Evolutionary conservation across 257 asterid genomes (phyloP).

Genomic region (Nicotiana attenuata): DNA sequence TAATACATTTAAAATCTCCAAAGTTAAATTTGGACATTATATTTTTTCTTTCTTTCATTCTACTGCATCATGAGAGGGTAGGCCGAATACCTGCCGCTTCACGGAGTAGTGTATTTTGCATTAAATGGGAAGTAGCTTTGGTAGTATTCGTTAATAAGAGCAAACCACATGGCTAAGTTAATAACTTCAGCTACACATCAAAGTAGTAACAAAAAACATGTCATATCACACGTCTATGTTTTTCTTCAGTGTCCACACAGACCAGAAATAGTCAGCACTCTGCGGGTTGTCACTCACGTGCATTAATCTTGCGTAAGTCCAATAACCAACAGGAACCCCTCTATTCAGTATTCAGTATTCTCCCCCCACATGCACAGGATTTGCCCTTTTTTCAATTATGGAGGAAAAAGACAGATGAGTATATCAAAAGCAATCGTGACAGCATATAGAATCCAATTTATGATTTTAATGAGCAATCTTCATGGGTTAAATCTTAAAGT

Average conservation of each 20-base stretch:
- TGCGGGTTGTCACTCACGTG: slow-evolving; percentile 6
- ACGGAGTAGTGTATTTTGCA: neutral
- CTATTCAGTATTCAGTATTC: neutral
- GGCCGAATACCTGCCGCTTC: neutral
- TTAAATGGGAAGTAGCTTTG: neutral
- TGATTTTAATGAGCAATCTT: neutral
- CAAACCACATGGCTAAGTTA: neutral
- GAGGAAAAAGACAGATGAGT: neutral
- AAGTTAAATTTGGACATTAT: neutral
- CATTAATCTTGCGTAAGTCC: neutral
- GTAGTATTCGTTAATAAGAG: neutral
- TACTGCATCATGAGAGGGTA: neutral
- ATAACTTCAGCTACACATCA: neutral
- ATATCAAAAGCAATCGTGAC: slow-evolving; percentile 1
- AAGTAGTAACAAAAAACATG: neutral
- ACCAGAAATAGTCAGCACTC: neutral
- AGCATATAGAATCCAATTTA: neutral
- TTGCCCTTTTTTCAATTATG: neutral
- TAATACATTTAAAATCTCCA: too few species aligned
- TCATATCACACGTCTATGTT: neutral
- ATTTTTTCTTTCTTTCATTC: neutral
- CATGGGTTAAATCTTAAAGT: too few species aligned
- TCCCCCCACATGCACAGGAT: neutral
- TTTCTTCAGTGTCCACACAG: neutral
- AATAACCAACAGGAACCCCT: neutral